Percentiles rank a stretch among this genome's conserved stretches.
These are phyloP conservation scores for Aegilops umbellulata DNA, from an alignment of 176 grass and related monocot species.

Conservation along the genomic window DNA sequence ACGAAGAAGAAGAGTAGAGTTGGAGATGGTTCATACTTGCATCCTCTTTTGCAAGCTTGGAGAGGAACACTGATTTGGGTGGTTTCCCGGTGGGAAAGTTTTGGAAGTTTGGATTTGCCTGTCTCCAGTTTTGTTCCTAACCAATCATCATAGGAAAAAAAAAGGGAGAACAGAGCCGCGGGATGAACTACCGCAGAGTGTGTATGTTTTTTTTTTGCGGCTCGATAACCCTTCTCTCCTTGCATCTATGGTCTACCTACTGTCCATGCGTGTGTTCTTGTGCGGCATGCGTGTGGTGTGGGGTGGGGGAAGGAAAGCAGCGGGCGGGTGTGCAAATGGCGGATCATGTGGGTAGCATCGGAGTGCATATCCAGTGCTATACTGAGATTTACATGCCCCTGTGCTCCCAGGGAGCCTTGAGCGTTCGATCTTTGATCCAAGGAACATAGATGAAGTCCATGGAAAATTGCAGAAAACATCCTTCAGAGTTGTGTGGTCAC, in stretches of 20 bases:
- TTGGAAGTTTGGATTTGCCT: constrained; percentile 41
- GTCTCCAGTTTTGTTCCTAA: constrained; percentile 40
- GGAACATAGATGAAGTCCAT: too few species aligned
- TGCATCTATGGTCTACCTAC: background rate
- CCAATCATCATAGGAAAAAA: background rate
- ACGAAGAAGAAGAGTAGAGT: constrained; percentile 50
- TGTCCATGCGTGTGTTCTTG: constrained; percentile 5
- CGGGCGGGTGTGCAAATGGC: constrained; percentile 36
- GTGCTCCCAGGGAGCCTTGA: too few species aligned
- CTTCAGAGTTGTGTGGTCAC: too few species aligned
- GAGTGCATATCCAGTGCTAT: too few species aligned
- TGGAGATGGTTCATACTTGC: constrained; percentile 1
- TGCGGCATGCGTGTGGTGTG: constrained; percentile 46
- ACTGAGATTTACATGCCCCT: too few species aligned
- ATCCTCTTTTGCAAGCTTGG: constrained; percentile 3
- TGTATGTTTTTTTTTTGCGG: too few species aligned
- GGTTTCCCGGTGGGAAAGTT: constrained; percentile 32
- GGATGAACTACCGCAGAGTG: background rate
- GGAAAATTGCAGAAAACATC: too few species aligned
- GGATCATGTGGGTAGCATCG: constrained; percentile 79
- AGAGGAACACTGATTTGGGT: background rate
- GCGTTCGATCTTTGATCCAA: too few species aligned
- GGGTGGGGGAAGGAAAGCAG: constrained; percentile 26
- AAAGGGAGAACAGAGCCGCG: background rate
- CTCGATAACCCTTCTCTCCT: too few species aligned